Conservation (phyloP, 225 moss, liverwort and hornwort species). For the Thuidium tamariscinum region DNA sequence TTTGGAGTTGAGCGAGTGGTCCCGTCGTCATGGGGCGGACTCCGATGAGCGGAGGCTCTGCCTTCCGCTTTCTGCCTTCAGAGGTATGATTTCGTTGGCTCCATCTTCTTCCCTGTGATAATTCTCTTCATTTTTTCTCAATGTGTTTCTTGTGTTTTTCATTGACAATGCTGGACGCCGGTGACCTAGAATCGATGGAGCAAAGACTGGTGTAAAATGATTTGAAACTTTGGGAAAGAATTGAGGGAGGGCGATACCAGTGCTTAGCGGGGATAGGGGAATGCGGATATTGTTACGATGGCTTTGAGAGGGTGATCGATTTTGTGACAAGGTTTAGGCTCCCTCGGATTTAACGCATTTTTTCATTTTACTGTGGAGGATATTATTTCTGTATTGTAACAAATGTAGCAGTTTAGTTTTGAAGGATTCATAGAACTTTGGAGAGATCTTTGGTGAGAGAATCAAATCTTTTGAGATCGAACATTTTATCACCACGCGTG, state of each 20-base stretch:
- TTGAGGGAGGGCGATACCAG: background rate
- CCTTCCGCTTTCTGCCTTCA: conserved; percentile 38
- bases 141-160: background rate
- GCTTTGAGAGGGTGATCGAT: background rate
- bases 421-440: background rate
- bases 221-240: background rate
- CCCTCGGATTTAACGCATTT: background rate
- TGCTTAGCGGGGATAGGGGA: background rate
- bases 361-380: background rate
- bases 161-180: background rate
- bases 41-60: conserved; percentile 43
- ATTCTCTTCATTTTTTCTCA: background rate
- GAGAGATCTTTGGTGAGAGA: background rate
- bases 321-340: background rate
- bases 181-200: background rate
- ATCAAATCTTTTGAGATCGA: background rate
- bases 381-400: background rate
- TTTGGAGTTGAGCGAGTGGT: background rate
- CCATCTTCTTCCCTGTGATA: background rate
- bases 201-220: background rate
- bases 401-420: background rate
- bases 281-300: background rate
- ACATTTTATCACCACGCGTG: too few species aligned
- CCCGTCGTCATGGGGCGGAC: conserved; percentile 37
- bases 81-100: conserved; percentile 15